These are phyloP conservation scores for Pulveroboletus frians DNA, from an alignment of 768 basidiomycete species.

Conservation along the genomic window DNA sequence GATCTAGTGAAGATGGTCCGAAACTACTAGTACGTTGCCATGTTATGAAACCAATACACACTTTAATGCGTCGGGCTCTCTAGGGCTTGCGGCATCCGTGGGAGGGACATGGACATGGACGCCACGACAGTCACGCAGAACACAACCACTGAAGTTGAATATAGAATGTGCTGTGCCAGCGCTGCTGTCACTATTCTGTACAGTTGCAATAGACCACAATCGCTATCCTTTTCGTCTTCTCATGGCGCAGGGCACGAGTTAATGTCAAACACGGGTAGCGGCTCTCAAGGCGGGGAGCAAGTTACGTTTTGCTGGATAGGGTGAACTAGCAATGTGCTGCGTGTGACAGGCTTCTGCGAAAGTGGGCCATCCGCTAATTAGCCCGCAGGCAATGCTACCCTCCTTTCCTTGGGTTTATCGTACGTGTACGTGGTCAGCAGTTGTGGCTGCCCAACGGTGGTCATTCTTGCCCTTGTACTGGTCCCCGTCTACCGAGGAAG, in stretches of 20 bases:
- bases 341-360: not conserved
- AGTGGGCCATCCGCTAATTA: not conserved
- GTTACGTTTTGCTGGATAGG: too few species aligned
- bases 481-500: not conserved
- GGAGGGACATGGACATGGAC: slow-evolving; percentile 55
- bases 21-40: slow-evolving; percentile 55
- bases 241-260: not conserved
- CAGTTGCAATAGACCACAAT: not conserved
- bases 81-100: slow-evolving; percentile 61
- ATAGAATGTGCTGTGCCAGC: slow-evolving; percentile 10
- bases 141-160: slow-evolving; percentile 37
- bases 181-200: slow-evolving; percentile 9
- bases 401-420: too few species aligned
- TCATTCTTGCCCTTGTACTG: not conserved
- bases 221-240: not conserved
- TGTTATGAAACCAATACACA: not conserved
- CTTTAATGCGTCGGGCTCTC: not conserved
- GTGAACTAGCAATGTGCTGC: not conserved
- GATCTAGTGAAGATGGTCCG: slow-evolving; percentile 63
- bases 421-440: not conserved
- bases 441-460: not conserved
- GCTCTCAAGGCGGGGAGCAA: not conserved
- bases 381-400: not conserved
- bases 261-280: not conserved
- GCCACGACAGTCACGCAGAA: slow-evolving; percentile 32